Conservation (phyloP, 2,329 filamentous ascomycete genomes). For the Colletotrichum nymphaeae region DNA sequence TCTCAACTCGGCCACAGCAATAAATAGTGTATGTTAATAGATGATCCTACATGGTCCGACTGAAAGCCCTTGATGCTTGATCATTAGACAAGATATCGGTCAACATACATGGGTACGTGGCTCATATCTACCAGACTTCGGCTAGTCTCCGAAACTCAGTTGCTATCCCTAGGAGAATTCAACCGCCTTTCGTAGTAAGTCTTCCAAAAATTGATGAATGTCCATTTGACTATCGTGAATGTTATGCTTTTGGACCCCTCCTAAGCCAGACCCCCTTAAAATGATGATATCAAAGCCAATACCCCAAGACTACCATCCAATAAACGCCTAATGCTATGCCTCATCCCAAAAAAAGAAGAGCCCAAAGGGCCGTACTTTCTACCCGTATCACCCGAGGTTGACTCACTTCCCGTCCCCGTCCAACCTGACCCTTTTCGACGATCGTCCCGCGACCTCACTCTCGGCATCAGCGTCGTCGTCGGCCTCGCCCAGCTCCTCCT, state of each 20-base stretch:
- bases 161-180: no score
- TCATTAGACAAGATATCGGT: neutral
- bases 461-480: slow-evolving; percentile 60
- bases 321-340: slow-evolving; percentile 32
- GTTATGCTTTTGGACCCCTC: neutral
- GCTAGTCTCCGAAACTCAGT: neutral
- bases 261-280: neutral
- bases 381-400: neutral
- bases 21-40: no score
- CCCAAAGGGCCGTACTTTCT: neutral
- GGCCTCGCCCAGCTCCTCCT: slow-evolving; percentile 64
- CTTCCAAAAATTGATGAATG: neutral
- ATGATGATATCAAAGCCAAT: neutral
- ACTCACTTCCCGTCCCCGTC: slow-evolving; percentile 28
- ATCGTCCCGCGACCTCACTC: slow-evolving; percentile 39
- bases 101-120: neutral
- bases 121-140: neutral
- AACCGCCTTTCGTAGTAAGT: neutral
- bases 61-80: no score
- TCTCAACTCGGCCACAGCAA: no score
- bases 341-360: neutral
- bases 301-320: neutral
- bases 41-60: no score
- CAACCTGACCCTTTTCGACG: slow-evolving; percentile 25
- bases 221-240: neutral